Conservation (phyloP, 352 stramenopile species). For the Peronospora belbahrii region DNA sequence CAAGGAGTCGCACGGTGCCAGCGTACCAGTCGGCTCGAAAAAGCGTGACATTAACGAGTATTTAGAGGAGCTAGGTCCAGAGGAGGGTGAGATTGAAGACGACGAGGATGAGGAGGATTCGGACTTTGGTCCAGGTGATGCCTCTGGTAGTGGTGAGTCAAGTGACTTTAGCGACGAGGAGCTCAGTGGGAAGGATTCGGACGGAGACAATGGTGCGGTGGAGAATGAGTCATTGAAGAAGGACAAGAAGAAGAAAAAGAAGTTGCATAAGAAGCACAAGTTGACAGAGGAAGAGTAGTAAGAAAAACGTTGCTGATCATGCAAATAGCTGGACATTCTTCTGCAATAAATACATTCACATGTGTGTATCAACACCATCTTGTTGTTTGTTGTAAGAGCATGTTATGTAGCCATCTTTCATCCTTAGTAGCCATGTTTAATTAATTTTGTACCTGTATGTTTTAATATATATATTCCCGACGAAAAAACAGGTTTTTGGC, state of each 20-base stretch:
- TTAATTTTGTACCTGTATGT: not conserved
- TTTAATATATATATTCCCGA: conserved; percentile 5
- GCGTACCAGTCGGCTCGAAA: conserved; percentile 32
- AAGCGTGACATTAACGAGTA: conserved; percentile 81
- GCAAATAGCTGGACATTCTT: too few relatives aligned
- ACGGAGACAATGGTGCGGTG: conserved; percentile 49
- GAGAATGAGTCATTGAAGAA: conserved; percentile 41
- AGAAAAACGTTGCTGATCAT: too few relatives aligned
- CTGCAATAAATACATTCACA: too few relatives aligned
- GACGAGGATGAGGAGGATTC: conserved; percentile 89
- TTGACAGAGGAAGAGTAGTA: conserved; percentile 21
- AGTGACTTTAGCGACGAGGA: conserved; percentile 84
- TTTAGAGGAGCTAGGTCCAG: conserved; percentile 56
- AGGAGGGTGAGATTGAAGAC: conserved; percentile 88
- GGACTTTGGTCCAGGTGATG: conserved; percentile 87
- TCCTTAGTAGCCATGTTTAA: conserved; percentile 20
- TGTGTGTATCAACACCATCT: too few relatives aligned
- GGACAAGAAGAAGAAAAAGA: conserved; percentile 64
- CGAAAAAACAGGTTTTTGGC: too few relatives aligned
- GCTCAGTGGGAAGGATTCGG: conserved; percentile 69
- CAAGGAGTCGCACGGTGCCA: conserved; percentile 77
- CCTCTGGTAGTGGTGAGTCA: conserved; percentile 39
- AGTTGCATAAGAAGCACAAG: conserved; percentile 61
- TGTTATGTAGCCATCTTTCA: too few relatives aligned
- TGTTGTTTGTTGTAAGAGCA: too few relatives aligned